These are phyloP conservation scores for Chaetomium sp. DNA, from an alignment of 2,329 filamentous ascomycete genomes.

Conservation along the genomic window DNA sequence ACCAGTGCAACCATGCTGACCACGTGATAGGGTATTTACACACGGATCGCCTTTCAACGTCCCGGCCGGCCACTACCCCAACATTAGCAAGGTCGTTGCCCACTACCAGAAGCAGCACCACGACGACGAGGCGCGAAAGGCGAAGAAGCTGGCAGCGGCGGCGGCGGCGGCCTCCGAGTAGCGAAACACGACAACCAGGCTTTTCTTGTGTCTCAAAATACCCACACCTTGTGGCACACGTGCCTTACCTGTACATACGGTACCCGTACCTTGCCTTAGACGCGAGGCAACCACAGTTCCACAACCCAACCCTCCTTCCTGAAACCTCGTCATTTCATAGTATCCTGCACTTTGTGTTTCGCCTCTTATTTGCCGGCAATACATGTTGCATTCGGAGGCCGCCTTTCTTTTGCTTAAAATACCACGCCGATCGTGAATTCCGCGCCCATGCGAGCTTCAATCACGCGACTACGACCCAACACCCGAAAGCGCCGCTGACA, in stretches of 20 bases:
- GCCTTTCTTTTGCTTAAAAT: not conserved
- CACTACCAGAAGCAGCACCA: constrained; percentile 59
- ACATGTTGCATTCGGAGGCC: not conserved
- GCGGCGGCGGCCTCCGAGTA: constrained; percentile 41
- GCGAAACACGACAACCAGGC: not conserved
- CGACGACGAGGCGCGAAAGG: constrained; percentile 59
- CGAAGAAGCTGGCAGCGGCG: constrained; percentile 49
- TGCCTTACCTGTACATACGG: constrained; percentile 26
- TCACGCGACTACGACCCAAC: constrained; percentile 8
- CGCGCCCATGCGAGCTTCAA: constrained; percentile 18
- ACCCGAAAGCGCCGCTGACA: constrained; percentile 26
- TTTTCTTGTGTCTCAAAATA: constrained; percentile 24
- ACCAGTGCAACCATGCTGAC: constrained; percentile 34
- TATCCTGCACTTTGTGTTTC: not conserved
- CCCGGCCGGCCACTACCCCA: constrained; percentile 56
- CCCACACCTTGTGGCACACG: constrained; percentile 28
- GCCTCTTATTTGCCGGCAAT: not conserved
- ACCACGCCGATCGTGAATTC: not conserved
- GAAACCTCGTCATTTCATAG: constrained; percentile 5
- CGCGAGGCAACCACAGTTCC: constrained; percentile 24
- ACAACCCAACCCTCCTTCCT: constrained; percentile 17
- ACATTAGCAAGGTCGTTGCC: constrained; percentile 58
- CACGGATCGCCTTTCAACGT: constrained; percentile 56
- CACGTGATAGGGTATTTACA: constrained; percentile 50
- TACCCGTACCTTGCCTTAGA: constrained; percentile 11